A percentile compares a stretch with the other conserved stretches of the same genome.
Evolutionary conservation across 164 flowering plant species (phyloP).

Genomic region (Macadamia integrifolia): DNA sequence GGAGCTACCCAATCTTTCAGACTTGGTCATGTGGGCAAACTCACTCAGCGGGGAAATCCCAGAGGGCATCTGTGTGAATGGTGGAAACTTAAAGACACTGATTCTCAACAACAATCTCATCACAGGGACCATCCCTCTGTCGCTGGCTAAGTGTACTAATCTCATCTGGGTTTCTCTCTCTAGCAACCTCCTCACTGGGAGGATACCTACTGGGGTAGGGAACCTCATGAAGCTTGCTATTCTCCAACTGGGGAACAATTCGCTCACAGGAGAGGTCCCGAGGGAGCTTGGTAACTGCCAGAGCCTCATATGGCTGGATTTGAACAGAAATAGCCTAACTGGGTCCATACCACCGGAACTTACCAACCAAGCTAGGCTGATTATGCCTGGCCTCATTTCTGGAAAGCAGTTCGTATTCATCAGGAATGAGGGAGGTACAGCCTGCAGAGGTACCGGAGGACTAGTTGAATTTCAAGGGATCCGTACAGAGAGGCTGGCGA

Average conservation of each 20-base stretch:
- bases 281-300: slow-evolving; percentile 52
- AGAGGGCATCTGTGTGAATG: slow-evolving; percentile 48
- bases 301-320: slow-evolving; percentile 83
- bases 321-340: slow-evolving; percentile 60
- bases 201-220: slow-evolving; percentile 62
- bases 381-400: slow-evolving; percentile 50
- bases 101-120: slow-evolving; percentile 76
- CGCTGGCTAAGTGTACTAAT: slow-evolving; percentile 54
- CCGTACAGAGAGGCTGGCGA: slow-evolving; percentile 41
- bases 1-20: slow-evolving; percentile 55
- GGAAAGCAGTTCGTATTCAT: slow-evolving; percentile 84
- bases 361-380: slow-evolving; percentile 51
- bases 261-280: slow-evolving; percentile 62
- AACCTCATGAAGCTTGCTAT: slow-evolving; percentile 57
- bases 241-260: slow-evolving; percentile 79
- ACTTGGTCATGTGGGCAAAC: slow-evolving; percentile 83
- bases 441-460: slow-evolving; percentile 83
- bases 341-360: slow-evolving; percentile 60
- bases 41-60: slow-evolving; percentile 62
- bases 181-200: slow-evolving; percentile 63
- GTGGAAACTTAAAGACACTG: slow-evolving; percentile 63
- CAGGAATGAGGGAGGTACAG: slow-evolving; percentile 78
- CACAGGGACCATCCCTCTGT: slow-evolving; percentile 54
- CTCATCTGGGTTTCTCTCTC: slow-evolving; percentile 77
- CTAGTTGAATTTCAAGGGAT: slow-evolving; percentile 77